phyloP scores from a whole-genome alignment of 2,329 filamentous ascomycete genomes.

The Hypocreales sp. region DNA sequence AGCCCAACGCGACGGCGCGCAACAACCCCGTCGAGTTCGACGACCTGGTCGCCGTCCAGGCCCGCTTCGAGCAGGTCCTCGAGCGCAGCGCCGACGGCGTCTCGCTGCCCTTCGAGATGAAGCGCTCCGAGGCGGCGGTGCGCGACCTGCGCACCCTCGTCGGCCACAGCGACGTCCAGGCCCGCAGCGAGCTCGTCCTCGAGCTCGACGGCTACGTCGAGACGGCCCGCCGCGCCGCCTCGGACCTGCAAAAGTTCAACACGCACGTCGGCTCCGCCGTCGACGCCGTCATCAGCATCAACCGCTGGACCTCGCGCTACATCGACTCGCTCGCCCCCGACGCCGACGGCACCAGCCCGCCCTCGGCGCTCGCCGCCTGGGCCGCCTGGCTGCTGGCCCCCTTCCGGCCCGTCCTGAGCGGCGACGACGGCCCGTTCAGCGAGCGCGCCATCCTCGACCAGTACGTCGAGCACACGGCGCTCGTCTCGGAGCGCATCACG shows the following conservation, averaged over 20 bases:
- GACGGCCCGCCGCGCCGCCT: constrained; percentile 46
- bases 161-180: constrained; percentile 50
- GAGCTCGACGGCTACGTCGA: constrained; percentile 68
- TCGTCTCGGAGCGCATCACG: constrained; percentile 54
- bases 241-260: constrained; percentile 61
- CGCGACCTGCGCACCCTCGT: constrained; percentile 62
- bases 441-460: constrained; percentile 52
- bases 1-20: constrained; percentile 6
- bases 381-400: constrained; percentile 36
- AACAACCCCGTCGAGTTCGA: constrained; percentile 47
- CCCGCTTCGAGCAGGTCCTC: constrained; percentile 62
- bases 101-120: constrained; percentile 63
- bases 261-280: constrained; percentile 58
- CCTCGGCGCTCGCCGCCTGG: constrained; percentile 23
- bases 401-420: constrained; percentile 39
- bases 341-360: constrained; percentile 13
- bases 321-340: constrained; percentile 43
- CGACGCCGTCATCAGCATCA: constrained; percentile 60
- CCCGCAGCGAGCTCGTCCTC: constrained; percentile 53
- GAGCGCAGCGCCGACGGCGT: constrained; percentile 50
- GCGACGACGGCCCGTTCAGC: constrained; percentile 16
- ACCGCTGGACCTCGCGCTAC: constrained; percentile 57
- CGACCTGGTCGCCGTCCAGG: constrained; percentile 57
- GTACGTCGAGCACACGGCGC: constrained; percentile 56
- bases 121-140: constrained; percentile 57